These are phyloP conservation scores for Hypoxylon lienhwacheense DNA, from an alignment of 495 filamentous ascomycete genomes.

Conservation along the genomic window DNA sequence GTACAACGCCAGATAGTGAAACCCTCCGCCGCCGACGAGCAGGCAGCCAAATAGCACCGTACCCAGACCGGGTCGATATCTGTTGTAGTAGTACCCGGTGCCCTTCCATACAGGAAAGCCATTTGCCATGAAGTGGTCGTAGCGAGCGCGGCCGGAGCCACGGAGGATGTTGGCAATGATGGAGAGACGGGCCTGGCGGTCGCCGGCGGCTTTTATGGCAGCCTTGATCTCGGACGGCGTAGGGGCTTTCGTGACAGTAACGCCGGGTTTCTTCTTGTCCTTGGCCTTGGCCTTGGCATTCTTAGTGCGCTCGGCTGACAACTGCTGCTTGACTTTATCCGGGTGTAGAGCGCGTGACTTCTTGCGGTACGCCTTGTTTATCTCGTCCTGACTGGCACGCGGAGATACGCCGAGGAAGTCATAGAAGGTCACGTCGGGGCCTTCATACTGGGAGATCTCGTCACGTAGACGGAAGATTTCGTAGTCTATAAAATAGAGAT, in stretches of 20 bases:
- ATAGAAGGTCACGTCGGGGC: constrained; percentile 86
- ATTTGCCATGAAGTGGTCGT: constrained; percentile 92
- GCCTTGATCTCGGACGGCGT: constrained; percentile 70
- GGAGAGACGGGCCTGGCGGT: constrained; percentile 78
- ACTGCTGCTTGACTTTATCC: constrained; percentile 88
- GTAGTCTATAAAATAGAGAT: constrained; percentile 62
- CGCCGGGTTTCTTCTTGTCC: constrained; percentile 59
- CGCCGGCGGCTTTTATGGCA: constrained; percentile 72
- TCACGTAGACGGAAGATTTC: constrained; percentile 95
- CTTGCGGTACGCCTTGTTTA: constrained; percentile 92
- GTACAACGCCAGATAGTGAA: constrained; percentile 81
- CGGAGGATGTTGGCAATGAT: constrained; percentile 83
- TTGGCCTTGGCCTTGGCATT: constrained; percentile 52
- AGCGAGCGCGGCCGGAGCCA: constrained; percentile 76
- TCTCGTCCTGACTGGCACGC: constrained; percentile 78
- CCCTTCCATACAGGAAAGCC: constrained; percentile 97
- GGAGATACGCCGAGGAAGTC: constrained; percentile 77
- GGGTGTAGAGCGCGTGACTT: constrained; percentile 81
- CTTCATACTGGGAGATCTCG: constrained; percentile 77
- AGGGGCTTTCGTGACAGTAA: constrained; percentile 70
- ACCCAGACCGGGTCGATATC: constrained; percentile 86
- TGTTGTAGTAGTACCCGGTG: constrained; percentile 95
- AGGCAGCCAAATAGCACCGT: constrained; percentile 84
- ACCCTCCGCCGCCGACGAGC: constrained; percentile 76
- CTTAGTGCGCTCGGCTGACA: constrained; percentile 71